Conservation (phyloP, 208 protist species). For the Leishmania tropica region DNA sequence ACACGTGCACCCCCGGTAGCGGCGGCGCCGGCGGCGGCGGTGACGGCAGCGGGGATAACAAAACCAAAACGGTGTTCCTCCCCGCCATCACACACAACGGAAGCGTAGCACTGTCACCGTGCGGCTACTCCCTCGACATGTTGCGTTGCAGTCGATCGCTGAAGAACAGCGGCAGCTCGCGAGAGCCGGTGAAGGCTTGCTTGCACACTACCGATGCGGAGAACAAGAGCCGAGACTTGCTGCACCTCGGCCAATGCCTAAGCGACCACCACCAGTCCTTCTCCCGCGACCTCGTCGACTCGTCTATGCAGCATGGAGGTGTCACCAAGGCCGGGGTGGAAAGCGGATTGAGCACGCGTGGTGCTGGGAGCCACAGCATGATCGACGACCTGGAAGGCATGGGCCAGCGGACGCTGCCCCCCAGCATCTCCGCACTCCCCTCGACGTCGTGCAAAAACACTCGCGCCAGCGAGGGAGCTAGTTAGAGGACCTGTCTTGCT, state of each 20-base stretch:
- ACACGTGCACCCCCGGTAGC: neutral
- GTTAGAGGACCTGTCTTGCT: neutral
- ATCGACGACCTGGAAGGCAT: constrained; percentile 1
- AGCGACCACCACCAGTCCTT: constrained; percentile 8
- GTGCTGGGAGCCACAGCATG: neutral
- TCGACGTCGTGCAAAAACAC: neutral
- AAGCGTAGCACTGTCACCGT: neutral
- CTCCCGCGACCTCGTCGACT: constrained; percentile 8
- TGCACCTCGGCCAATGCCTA: neutral
- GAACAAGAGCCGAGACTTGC: constrained; percentile 8
- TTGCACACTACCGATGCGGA: constrained; percentile 4
- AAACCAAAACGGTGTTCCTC: constrained; percentile 9
- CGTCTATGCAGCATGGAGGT: constrained; percentile 10
- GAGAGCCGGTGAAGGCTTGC: constrained; percentile 21
- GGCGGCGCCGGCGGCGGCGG: neutral
- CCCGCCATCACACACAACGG: constrained; percentile 16
- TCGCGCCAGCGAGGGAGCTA: neutral
- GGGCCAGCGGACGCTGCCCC: neutral
- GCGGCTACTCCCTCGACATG: constrained; percentile 17
- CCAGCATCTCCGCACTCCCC: neutral
- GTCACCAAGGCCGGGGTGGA: neutral
- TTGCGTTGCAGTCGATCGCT: constrained; percentile 8
- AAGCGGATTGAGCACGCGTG: neutral
- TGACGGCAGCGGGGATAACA: neutral
- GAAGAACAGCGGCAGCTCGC: constrained; percentile 13